Evolutionary conservation across 257 asterid genomes (phyloP).

Genomic region (Pogostemon cablin): DNA sequence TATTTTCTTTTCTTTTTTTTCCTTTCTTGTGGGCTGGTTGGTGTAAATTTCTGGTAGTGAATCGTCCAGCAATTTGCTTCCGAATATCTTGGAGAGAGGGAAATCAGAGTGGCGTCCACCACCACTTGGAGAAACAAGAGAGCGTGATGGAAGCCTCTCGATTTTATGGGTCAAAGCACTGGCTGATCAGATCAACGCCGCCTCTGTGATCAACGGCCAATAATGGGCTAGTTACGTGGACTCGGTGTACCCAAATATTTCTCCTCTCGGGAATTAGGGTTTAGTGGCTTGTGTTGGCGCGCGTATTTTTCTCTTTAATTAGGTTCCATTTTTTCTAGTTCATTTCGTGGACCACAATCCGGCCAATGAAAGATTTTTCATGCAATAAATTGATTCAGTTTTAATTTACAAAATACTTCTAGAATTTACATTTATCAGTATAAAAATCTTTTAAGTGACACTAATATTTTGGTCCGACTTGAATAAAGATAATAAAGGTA

Average conservation of each 20-base stretch:
- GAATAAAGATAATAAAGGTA: too few species aligned
- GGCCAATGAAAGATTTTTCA: not conserved
- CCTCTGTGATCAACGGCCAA: not conserved
- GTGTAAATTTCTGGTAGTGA: conserved; percentile 21
- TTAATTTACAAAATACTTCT: not conserved
- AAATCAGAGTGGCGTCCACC: conserved; percentile 32
- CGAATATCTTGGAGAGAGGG: conserved; percentile 52
- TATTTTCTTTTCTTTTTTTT: not conserved
- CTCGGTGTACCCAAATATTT: not conserved
- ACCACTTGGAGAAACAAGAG: conserved; percentile 18
- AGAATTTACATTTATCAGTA: not conserved
- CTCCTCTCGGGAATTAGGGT: not conserved
- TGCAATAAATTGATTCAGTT: not conserved
- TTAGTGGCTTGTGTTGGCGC: conserved; percentile 30
- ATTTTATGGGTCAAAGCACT: not conserved
- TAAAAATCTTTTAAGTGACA: too few species aligned
- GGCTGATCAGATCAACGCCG: not conserved
- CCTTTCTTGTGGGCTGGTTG: not conserved
- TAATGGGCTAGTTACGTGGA: not conserved
- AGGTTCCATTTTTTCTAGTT: not conserved
- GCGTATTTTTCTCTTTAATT: not conserved
- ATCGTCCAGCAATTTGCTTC: conserved; percentile 28
- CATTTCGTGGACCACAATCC: too few species aligned
- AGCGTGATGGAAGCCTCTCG: conserved; percentile 34
- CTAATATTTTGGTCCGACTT: too few species aligned